A percentile compares a stretch with the other conserved stretches of the same genome.
Evolutionary conservation across 2,329 filamentous ascomycete species (phyloP).

Genomic region (Mycosphaerelloides madeirae): DNA sequence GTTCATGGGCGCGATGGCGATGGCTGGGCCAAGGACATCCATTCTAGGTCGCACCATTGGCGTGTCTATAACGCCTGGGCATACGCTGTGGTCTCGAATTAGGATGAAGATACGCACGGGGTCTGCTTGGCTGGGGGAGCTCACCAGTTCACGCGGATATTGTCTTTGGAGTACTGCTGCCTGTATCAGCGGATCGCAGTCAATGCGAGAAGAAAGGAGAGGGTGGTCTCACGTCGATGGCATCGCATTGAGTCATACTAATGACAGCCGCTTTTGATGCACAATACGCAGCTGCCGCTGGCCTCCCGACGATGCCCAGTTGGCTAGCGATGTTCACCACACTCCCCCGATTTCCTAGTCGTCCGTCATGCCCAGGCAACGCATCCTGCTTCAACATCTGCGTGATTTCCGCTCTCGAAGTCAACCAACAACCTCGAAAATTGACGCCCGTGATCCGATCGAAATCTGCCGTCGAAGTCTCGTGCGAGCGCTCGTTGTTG

Average conservation of each 20-base stretch:
- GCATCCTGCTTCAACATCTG: constrained; percentile 45
- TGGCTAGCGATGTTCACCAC: constrained; percentile 45
- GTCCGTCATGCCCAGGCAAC: constrained; percentile 40
- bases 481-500: constrained; percentile 35
- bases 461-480: constrained; percentile 37
- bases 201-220: neutral
- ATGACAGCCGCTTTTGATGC: constrained; percentile 46
- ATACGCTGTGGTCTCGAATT: constrained; percentile 32
- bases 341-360: constrained; percentile 38
- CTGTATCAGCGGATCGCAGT: constrained; percentile 2
- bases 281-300: constrained; percentile 43
- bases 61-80: constrained; percentile 45
- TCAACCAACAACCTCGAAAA: constrained; percentile 45
- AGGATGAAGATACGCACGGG: neutral
- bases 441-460: constrained; percentile 43
- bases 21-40: constrained; percentile 25
- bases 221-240: constrained; percentile 39
- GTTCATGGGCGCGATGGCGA: constrained; percentile 35
- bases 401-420: constrained; percentile 40
- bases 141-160: constrained; percentile 42
- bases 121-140: neutral
- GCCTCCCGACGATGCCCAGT: constrained; percentile 42
- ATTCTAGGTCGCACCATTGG: constrained; percentile 42
- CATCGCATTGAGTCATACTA: constrained; percentile 45
- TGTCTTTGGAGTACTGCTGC: constrained; percentile 43